These are phyloP conservation scores for Tylopilus plumbeoviolaceoides DNA, from an alignment of 768 basidiomycete species.

Conservation along the genomic window DNA sequence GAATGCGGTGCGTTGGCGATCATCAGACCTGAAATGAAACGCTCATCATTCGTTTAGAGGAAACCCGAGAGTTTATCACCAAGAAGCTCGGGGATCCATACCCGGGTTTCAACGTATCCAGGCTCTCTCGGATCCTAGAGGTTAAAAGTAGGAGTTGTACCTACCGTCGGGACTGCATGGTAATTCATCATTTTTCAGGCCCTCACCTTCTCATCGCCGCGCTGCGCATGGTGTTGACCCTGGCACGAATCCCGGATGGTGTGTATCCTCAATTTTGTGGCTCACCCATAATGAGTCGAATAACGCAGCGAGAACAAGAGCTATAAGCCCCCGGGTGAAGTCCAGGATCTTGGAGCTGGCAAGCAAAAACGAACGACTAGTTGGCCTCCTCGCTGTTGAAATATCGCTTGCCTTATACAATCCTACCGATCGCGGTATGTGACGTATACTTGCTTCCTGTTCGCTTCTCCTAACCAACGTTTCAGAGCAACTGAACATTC, in stretches of 20 bases:
- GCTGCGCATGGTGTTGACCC: constrained; percentile 14
- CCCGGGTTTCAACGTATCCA: neutral
- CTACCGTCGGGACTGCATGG: too few species aligned
- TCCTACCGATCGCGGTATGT: neutral
- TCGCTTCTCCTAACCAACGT: neutral
- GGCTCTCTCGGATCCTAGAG: constrained; percentile 16
- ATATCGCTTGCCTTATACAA: constrained; percentile 14
- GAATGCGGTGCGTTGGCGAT: constrained; percentile 13
- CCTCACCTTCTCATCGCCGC: constrained; percentile 9
- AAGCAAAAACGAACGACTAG: neutral
- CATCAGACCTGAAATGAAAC: neutral
- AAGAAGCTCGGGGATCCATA: constrained; percentile 2
- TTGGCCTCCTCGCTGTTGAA: constrained; percentile 22
- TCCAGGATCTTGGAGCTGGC: constrained; percentile 16
- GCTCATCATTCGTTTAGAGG: constrained; percentile 4
- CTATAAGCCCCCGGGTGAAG: constrained; percentile 4
- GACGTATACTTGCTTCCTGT: neutral
- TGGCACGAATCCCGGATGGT: constrained; percentile 20
- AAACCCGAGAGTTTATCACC: constrained; percentile 6
- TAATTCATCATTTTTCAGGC: constrained; percentile 4
- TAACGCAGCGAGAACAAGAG: neutral
- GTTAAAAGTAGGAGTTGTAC: constrained; percentile 6
- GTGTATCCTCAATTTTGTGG: neutral
- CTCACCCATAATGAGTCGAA: too few species aligned
- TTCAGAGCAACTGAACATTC: constrained; percentile 10